phyloP scores from a whole-genome alignment of 139 green algal genomes.

The Chlorella sorokiniana region DNA sequence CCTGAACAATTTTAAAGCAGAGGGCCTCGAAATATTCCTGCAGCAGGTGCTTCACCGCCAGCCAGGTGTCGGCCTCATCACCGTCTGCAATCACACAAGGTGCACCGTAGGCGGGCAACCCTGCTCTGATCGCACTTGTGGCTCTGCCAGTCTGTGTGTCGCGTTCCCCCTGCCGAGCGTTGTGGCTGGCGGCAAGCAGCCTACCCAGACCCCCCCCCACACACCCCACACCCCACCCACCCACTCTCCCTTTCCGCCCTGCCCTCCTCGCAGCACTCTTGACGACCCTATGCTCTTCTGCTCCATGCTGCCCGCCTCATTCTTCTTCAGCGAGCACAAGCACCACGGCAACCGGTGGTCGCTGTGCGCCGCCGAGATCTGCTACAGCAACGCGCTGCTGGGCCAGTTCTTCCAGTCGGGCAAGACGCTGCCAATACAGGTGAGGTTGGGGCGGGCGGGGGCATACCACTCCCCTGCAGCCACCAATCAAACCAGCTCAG shows the following conservation, averaged over 20 bases:
- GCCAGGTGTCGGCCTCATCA: slow-evolving; percentile 63
- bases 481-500: neutral
- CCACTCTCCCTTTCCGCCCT: neutral
- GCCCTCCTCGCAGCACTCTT: slow-evolving; percentile 68
- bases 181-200: too few relatives aligned
- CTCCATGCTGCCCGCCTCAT: slow-evolving; percentile 71
- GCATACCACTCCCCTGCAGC: too few relatives aligned
- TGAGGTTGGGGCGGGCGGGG: slow-evolving; percentile 15
- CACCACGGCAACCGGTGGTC: slow-evolving; percentile 75
- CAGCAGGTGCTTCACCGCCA: slow-evolving; percentile 42
- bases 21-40: slow-evolving; percentile 37
- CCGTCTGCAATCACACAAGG: slow-evolving; percentile 82
- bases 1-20: slow-evolving; percentile 56
- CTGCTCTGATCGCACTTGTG: too few relatives aligned
- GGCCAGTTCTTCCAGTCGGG: slow-evolving; percentile 84
- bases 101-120: neutral
- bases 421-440: slow-evolving; percentile 82
- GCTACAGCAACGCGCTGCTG: slow-evolving; percentile 78
- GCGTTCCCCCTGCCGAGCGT: too few relatives aligned
- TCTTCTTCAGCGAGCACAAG: slow-evolving; percentile 74
- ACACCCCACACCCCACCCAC: neutral
- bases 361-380: slow-evolving; percentile 85
- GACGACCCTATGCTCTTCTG: slow-evolving; percentile 84
- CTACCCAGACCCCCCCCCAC: too few relatives aligned
- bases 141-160: too few relatives aligned